Evolutionary conservation across 495 filamentous ascomycete genomes (phyloP), one percentile per base, ranked within the genome.

Genomic region (Cercophora samala): DNA sequence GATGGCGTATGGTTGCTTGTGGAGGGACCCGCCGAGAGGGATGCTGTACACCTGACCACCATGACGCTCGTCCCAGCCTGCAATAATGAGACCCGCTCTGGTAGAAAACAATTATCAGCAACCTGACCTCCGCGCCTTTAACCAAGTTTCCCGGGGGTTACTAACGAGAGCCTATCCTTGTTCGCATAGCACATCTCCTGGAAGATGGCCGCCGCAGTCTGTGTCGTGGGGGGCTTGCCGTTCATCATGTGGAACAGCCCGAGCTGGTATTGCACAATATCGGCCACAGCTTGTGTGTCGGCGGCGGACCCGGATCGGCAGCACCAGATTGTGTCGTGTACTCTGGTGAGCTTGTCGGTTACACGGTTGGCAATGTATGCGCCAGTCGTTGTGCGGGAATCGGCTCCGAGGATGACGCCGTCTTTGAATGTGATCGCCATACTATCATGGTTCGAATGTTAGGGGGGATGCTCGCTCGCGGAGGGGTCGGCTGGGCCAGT

Each of bases 301-400:
- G 95, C 95, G 22, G 95, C 95, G 13, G 95, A 98, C 29, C 95
- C 95, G 62, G 96, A 97, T 66, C 86, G 90, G 82, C 95, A 99
- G 85, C 95, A 99, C 95, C 95, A 99, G 78, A 99, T 97, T 60
- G 94, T 98, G 79, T 98, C 95, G 80, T 96, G 91, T 54, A 99
- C 93, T 80, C 93, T 92, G 69, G 96, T 99, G 75, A 99, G 88
- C 85, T 99, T 99, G 84, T 99, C 95, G 65, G 95, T 98, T 60
- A 99, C 96, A 82, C 95, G 90, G 79, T 99, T 99, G 73, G 95
- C 96, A 76, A 99, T 98, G 85, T 97, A 98, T 69, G 95, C 89
- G 74, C 95, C 95, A 64, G 95, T 98, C n/a, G 95, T 98, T 72
- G 95, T 99, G 82, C 95, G 89, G 72, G 93, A 97, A 78, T 99